Conservation (phyloP, 2,329 filamentous ascomycete genomes). For the Cadophora sp. region DNA sequence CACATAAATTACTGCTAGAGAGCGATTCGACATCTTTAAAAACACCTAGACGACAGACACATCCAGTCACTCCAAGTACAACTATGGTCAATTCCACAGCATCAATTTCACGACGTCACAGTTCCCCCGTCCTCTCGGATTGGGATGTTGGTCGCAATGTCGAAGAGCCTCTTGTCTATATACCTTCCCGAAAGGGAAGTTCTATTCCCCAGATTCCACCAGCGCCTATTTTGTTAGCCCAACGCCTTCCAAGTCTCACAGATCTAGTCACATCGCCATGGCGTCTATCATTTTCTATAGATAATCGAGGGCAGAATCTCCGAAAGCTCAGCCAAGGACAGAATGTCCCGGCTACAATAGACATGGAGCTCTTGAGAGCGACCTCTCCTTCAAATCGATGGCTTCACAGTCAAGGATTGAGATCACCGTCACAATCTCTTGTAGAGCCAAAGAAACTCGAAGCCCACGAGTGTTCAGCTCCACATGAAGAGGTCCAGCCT, state of each 20-base stretch:
- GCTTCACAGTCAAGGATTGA: slow-evolving; percentile 36
- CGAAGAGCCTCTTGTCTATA: slow-evolving; percentile 15
- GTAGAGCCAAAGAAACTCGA: slow-evolving; percentile 24
- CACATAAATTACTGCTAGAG: slow-evolving; percentile 8
- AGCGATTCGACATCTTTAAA: slow-evolving; percentile 1
- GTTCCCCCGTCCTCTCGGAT: slow-evolving; percentile 33
- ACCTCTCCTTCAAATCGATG: slow-evolving; percentile 28
- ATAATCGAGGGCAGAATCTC: slow-evolving; percentile 37
- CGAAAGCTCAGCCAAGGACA: slow-evolving; percentile 39
- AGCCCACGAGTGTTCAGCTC: slow-evolving; percentile 15
- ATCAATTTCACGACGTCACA: slow-evolving; percentile 32
- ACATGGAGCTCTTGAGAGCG: slow-evolving; percentile 15
- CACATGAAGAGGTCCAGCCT: slow-evolving; percentile 15
- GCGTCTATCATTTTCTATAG: slow-evolving; percentile 41
- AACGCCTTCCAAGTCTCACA: slow-evolving; percentile 38
- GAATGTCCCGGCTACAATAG: slow-evolving; percentile 20
- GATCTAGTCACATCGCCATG: slow-evolving; percentile 39
- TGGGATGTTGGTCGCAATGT: neutral
- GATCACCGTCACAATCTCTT: slow-evolving; percentile 32
- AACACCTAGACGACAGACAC: slow-evolving; percentile 15
- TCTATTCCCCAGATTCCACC: slow-evolving; percentile 33
- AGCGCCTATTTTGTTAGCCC: slow-evolving; percentile 36
- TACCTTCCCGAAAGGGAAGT: slow-evolving; percentile 31
- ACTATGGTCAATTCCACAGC: slow-evolving; percentile 26
- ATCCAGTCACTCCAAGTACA: slow-evolving; percentile 20